Evolutionary conservation across 2,329 filamentous ascomycete species (phyloP).

Genomic region (Fusarium lateritium): DNA sequence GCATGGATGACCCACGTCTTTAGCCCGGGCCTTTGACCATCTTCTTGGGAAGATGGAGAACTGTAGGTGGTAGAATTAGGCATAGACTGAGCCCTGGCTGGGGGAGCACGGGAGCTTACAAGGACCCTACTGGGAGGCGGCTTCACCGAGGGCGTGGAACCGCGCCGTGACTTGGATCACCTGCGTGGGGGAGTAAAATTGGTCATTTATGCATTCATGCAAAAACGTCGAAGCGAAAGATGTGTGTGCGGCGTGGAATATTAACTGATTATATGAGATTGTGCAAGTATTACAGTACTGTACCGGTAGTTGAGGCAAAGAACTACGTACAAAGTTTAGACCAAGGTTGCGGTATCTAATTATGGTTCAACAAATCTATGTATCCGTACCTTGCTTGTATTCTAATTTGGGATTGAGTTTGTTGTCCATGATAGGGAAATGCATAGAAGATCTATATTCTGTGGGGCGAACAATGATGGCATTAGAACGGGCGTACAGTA

Average conservation of each 20-base stretch:
- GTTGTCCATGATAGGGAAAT: background rate
- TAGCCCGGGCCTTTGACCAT: slow-evolving; percentile 30
- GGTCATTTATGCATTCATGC: slow-evolving; percentile 52
- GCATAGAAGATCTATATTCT: slow-evolving; percentile 21
- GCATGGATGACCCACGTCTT: slow-evolving; percentile 40
- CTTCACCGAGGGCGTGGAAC: slow-evolving; percentile 52
- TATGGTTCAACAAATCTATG: background rate
- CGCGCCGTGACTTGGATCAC: slow-evolving; percentile 46
- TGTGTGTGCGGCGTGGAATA: slow-evolving; percentile 15
- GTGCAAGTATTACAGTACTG: no score
- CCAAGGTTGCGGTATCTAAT: slow-evolving; percentile 5
- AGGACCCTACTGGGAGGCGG: slow-evolving; percentile 41
- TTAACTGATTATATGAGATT: no score
- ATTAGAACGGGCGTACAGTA: slow-evolving; percentile 27
- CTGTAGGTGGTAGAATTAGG: slow-evolving; percentile 26
- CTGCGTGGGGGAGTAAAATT: slow-evolving; percentile 51
- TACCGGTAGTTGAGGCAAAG: background rate
- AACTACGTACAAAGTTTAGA: background rate
- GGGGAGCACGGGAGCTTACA: background rate
- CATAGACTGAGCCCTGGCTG: slow-evolving; percentile 14
- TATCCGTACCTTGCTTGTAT: background rate
- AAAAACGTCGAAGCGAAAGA: slow-evolving; percentile 34
- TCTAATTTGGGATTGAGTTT: slow-evolving; percentile 7
- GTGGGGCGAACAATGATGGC: slow-evolving; percentile 19
- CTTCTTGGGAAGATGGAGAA: slow-evolving; percentile 31